Evolutionary conservation across 768 basidiomycete species (phyloP), one percentile per base, ranked within the genome.

Genomic region (Phanerochaete carnosa): DNA sequence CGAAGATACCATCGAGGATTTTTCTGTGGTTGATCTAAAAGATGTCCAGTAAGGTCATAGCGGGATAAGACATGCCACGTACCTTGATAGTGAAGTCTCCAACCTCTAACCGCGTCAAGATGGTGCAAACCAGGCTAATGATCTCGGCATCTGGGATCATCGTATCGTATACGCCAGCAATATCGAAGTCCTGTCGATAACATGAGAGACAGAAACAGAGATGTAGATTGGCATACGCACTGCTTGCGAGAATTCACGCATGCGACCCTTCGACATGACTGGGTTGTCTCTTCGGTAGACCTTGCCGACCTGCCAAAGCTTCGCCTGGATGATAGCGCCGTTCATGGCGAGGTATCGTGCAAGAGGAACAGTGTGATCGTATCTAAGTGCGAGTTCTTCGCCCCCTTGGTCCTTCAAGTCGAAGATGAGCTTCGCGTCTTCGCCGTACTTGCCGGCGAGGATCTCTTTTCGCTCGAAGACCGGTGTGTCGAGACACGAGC

Each of bases 221-320:
- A 23, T 29, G 19, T 22, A 30, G 35, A 46, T 3, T 2, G 9
- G 22, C 19, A 35, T 43, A 58, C 47, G 6, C 26, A 47, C 54
- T 63, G 96, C 97, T 74, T 99, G 97, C 69, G 90, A 93, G 70
- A 99, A 99, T 77, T 99, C 97, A 61, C 97, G 85, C 95, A 99
- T 97, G 28, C 97, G 82, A 0, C 97, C 97, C 77, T 99, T 99
- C 29, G 88, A 90, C 89, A 98, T 95, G 59, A 95, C 95, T 0
- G 97, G 97, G 64, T 88, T 94, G 75, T 99, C 97, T 70, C 97
- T 79, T 63, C 97, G 80, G 74, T 98, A 99, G 22, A 99, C 97
- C 76, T 98, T 99, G n/a, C 95, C 95, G 54, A 99, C 88, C 73
- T 98, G 97, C 88, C 94, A 99, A 15, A 98, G 73, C 76, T 98